These are phyloP conservation scores for Pichia exigua DNA, from an alignment of 805 yeast genomes.

Conservation along the genomic window DNA sequence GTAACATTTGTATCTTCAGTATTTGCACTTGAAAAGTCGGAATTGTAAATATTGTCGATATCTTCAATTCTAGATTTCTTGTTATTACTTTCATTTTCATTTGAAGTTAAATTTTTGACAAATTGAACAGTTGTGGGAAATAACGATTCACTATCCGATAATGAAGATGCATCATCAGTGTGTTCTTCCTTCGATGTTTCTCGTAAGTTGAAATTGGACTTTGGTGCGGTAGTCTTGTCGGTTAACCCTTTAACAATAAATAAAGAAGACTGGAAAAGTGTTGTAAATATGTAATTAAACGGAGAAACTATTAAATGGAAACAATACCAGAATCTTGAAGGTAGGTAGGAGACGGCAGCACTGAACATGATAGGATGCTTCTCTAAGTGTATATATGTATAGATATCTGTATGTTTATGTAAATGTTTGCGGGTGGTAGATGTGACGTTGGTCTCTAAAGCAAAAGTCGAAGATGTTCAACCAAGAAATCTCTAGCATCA, in stretches of 20 bases:
- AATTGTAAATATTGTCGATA: background rate
- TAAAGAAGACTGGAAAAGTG: slow-evolving; percentile 1
- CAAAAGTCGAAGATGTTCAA: too few relatives aligned
- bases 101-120: background rate
- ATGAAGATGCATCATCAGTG: background rate
- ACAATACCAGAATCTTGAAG: background rate
- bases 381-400: background rate
- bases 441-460: too few relatives aligned
- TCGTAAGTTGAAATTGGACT: background rate
- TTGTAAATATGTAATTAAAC: background rate
- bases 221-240: background rate
- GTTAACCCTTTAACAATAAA: background rate
- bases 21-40: background rate
- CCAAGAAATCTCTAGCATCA: too few relatives aligned
- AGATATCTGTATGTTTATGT: background rate
- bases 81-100: background rate
- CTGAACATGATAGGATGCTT: background rate
- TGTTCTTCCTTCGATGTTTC: background rate
- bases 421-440: background rate
- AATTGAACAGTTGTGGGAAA: background rate
- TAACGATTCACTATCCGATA: background rate
- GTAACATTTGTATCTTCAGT: background rate
- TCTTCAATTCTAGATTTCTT: background rate
- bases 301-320: background rate
- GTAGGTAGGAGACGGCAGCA: background rate